Percentiles rank a stretch among this genome's conserved stretches.
phyloP scores from a whole-genome alignment of 2,329 filamentous ascomycete genomes.

The Scedosporium dehoogii region DNA sequence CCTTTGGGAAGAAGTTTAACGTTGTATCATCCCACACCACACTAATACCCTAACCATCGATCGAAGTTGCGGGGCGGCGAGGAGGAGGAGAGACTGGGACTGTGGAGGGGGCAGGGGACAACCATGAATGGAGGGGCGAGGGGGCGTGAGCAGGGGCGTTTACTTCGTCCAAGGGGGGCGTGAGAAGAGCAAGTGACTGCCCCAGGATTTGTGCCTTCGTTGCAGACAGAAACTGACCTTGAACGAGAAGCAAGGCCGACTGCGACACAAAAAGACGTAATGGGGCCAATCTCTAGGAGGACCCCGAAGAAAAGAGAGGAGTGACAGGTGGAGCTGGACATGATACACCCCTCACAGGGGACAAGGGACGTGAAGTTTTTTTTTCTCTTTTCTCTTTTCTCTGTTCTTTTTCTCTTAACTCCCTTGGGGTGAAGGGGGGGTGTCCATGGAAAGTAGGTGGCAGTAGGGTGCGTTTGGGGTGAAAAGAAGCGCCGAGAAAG shows the following conservation, averaged over 20 bases:
- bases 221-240: neutral
- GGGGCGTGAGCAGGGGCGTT: neutral
- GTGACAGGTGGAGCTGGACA: neutral
- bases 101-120: neutral
- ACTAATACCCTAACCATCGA: neutral
- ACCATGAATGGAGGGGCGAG: neutral
- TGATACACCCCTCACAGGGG: neutral
- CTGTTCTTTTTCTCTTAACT: neutral
- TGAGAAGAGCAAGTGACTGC: neutral
- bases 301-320: neutral
- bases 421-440: neutral
- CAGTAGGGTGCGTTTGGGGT: neutral
- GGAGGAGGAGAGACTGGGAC: neutral
- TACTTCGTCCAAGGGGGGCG: neutral
- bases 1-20: neutral
- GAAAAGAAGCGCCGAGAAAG: constrained; percentile 6
- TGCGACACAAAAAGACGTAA: neutral
- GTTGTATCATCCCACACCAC: constrained; percentile 2
- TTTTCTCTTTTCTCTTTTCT: neutral
- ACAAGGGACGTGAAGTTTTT: neutral
- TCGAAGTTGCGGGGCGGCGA: neutral
- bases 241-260: neutral
- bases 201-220: neutral
- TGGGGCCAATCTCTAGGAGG: neutral
- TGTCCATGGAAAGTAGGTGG: neutral